A percentile compares a stretch with the other conserved stretches of the same genome.
phyloP scores from a whole-genome alignment of 768 basidiomycete species.

The Inosperma sp. region DNA sequence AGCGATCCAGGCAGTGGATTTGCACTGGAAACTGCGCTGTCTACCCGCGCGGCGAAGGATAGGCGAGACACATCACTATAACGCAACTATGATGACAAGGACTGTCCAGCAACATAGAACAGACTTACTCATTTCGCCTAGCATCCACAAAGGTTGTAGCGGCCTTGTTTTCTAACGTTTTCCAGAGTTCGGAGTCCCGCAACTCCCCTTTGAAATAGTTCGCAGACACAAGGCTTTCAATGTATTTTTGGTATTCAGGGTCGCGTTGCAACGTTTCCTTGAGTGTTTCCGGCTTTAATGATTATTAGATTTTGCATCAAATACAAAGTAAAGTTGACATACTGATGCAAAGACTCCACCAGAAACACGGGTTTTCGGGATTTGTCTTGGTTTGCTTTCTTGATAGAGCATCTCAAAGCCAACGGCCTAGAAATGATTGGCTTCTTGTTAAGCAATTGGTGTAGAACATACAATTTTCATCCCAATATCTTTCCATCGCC shows the following conservation, averaged over 20 bases:
- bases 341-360: slow-evolving; percentile 48
- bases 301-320: not conserved
- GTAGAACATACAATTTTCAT: slow-evolving; percentile 76
- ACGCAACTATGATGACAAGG: not conserved
- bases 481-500: slow-evolving; percentile 80
- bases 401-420: slow-evolving; percentile 97
- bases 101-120: slow-evolving; percentile 25
- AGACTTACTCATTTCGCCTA: slow-evolving; percentile 56
- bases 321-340: slow-evolving; percentile 18
- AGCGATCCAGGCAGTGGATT: slow-evolving; percentile 24
- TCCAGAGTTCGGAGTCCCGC: slow-evolving; percentile 77
- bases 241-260: slow-evolving; percentile 65
- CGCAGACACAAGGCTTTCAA: slow-evolving; percentile 55
- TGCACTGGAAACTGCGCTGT: slow-evolving; percentile 51
- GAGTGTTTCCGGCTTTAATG: slow-evolving; percentile 51
- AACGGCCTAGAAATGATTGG: slow-evolving; percentile 54
- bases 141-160: slow-evolving; percentile 58
- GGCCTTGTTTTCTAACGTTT: slow-evolving; percentile 65
- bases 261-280: slow-evolving; percentile 66
- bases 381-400: slow-evolving; percentile 63
- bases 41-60: slow-evolving; percentile 74
- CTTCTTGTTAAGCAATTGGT: not conserved
- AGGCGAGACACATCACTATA: slow-evolving; percentile 57
- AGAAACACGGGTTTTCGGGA: slow-evolving; percentile 29
- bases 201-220: slow-evolving; percentile 79